Evolutionary conservation across 2,329 filamentous ascomycete genomes (phyloP), one percentile per base, ranked within the genome.

Genomic region (Fusarium sp.): DNA sequence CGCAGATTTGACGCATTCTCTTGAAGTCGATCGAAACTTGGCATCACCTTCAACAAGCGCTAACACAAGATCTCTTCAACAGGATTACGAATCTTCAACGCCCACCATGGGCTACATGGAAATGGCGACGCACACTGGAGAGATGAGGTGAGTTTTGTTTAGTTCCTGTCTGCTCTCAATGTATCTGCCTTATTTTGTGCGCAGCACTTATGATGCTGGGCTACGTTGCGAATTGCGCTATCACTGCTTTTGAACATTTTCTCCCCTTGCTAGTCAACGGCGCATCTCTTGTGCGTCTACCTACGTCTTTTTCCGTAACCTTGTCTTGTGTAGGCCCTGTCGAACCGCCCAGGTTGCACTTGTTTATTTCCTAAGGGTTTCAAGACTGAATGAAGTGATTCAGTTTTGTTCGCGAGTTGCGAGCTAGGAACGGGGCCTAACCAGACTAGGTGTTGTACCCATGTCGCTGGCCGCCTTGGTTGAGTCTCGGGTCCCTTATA

Each of bases 71-170:
- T 61, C 61, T 53, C 61, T 73, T 64, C 67, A 78, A 73, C 77
- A 84, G 80, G 82, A 84, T 71, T 84, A 83, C 76, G 80, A 83
- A 74, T 77, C 80, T 73, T 81, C 82, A 73, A 78, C 82, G 73
- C 75, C 72, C 68, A 81, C 79, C 72, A 76, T 84, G 72, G 81
- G 83, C 67, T 85, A 83, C 70, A 78, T 84, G 71, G 80, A 82
- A 49, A 78, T 84, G 68, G 78, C 78, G 50, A 73, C 78, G 47
- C 77, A 79, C 67, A 71, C 77, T 29, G 74, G 71, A 79, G 82
- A 85, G 71, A 82, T 84, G 77, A 82, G 83, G 83, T 85, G 73
- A 72, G 83, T 81, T 41, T 42, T 36, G 36, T 42, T 33, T n/a
- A n/a, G 31, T 33, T 53, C 25, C 53, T 69, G 25, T 15, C 35